Evolutionary conservation across 495 filamentous ascomycete species (phyloP).

Genomic region (Hypoxylon cercidicola): DNA sequence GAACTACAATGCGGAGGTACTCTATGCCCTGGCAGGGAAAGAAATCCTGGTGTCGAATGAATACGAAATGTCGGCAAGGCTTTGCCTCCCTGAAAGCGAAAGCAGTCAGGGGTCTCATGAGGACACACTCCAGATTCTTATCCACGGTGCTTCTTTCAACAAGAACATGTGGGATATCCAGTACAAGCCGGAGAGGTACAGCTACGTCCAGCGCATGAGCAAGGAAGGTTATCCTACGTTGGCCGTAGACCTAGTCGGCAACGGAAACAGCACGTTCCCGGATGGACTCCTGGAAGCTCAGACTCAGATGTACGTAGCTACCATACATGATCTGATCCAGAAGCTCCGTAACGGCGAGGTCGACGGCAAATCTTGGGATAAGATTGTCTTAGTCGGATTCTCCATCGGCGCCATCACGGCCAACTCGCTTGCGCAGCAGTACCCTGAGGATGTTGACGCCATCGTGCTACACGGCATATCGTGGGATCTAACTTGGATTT

Average conservation of each 20-base stretch:
- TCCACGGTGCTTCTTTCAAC: conserved; percentile 34
- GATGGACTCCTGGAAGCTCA: conserved; percentile 29
- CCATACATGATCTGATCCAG: conserved; percentile 38
- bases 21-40: conserved; percentile 13
- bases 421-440: conserved; percentile 33
- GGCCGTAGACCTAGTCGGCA: conserved; percentile 31
- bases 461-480: conserved; percentile 30
- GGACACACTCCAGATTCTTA: conserved; percentile 37
- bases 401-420: conserved; percentile 33
- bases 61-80: conserved; percentile 20
- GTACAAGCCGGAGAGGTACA: conserved; percentile 37
- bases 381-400: conserved; percentile 32
- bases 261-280: conserved; percentile 37
- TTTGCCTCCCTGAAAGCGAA: conserved; percentile 16
- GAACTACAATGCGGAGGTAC: conserved; percentile 6
- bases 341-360: conserved; percentile 30
- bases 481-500: conserved; percentile 29
- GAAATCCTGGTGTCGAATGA: conserved; percentile 22
- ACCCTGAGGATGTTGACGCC: conserved; percentile 34
- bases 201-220: conserved; percentile 33
- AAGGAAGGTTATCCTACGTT: conserved; percentile 40
- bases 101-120: conserved; percentile 9
- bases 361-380: conserved; percentile 19
- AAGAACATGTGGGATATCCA: conserved; percentile 33
- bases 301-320: conserved; percentile 42